phyloP scores from a whole-genome alignment of 495 filamentous ascomycete species.

The Astrocystis sublimbata region DNA sequence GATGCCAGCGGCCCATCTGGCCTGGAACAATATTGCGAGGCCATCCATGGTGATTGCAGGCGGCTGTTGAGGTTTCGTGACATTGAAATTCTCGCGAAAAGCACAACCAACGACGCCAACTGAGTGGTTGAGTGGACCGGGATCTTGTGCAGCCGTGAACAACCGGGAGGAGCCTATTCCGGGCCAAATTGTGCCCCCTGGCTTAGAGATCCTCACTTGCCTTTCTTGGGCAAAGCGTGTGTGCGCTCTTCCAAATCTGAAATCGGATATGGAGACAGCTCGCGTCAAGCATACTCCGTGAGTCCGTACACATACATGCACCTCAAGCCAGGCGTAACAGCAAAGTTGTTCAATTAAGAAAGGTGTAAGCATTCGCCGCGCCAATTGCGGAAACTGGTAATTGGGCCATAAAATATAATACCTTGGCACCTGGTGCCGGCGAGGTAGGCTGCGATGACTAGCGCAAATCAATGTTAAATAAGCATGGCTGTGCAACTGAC shows the following conservation, averaged over 20 bases:
- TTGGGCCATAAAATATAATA: background rate
- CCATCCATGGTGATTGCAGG: constrained; percentile 25
- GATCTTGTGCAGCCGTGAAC: background rate
- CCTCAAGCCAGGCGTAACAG: too few species aligned
- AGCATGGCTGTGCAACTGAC: too few species aligned
- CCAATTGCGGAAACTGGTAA: background rate
- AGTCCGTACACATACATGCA: too few species aligned
- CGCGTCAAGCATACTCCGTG: too few species aligned
- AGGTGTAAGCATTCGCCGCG: background rate
- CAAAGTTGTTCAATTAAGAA: too few species aligned
- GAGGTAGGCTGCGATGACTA: background rate
- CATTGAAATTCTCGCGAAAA: too few species aligned
- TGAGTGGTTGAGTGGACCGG: background rate
- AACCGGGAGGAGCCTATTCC: constrained; percentile 2
- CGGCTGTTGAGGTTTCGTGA: background rate
- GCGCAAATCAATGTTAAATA: too few species aligned
- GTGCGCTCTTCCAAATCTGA: background rate
- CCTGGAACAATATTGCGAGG: constrained; percentile 8
- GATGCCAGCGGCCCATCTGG: constrained; percentile 15
- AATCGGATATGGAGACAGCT: background rate
- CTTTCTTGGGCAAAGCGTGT: constrained; percentile 12
- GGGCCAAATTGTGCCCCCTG: background rate
- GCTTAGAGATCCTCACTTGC: constrained; percentile 4
- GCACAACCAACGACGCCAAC: background rate
- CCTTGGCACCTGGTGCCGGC: too few species aligned